phyloP scores from a whole-genome alignment of 805 yeast species.

The Starmerella stellata region DNA sequence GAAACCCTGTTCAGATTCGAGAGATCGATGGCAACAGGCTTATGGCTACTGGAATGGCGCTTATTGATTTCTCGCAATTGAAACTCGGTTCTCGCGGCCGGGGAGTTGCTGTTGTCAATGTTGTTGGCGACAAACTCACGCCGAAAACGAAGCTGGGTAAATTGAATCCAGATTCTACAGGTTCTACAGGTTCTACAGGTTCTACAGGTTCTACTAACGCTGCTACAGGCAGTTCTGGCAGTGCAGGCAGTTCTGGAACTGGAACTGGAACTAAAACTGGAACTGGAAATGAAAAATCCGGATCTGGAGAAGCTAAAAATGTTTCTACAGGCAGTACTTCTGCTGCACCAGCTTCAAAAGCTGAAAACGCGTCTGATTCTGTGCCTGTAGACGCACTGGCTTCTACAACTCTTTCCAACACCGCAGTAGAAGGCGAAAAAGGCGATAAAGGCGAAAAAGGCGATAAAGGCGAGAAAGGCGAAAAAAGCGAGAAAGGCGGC shows the following conservation, averaged over 20 bases:
- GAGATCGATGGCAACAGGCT: slow-evolving; percentile 26
- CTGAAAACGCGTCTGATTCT: not conserved
- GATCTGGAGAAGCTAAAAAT: too few species aligned
- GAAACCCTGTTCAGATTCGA: slow-evolving; percentile 55
- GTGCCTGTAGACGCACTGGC: slow-evolving; percentile 4
- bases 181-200: too few species aligned
- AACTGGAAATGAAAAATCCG: too few species aligned
- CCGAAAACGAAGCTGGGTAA: slow-evolving; percentile 25
- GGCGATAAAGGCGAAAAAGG: not conserved
- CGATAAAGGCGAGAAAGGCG: not conserved
- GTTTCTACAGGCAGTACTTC: too few species aligned
- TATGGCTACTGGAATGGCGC: slow-evolving; percentile 16
- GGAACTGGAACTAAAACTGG: slow-evolving; percentile 18
- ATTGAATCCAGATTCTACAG: too few species aligned
- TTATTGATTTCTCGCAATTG: slow-evolving; percentile 26
- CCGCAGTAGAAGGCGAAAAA: not conserved
- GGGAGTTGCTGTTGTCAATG: slow-evolving; percentile 59
- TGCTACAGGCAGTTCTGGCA: too few species aligned
- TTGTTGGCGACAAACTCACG: slow-evolving; percentile 45
- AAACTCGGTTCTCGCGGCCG: slow-evolving; percentile 46
- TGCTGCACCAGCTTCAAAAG: not conserved
- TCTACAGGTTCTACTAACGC: too few species aligned
- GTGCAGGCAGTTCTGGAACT: too few species aligned
- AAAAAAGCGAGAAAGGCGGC: not conserved
- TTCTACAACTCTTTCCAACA: not conserved